Evolutionary conservation across 2,329 filamentous ascomycete species (phyloP).

Genomic region (Diplodia mutila): DNA sequence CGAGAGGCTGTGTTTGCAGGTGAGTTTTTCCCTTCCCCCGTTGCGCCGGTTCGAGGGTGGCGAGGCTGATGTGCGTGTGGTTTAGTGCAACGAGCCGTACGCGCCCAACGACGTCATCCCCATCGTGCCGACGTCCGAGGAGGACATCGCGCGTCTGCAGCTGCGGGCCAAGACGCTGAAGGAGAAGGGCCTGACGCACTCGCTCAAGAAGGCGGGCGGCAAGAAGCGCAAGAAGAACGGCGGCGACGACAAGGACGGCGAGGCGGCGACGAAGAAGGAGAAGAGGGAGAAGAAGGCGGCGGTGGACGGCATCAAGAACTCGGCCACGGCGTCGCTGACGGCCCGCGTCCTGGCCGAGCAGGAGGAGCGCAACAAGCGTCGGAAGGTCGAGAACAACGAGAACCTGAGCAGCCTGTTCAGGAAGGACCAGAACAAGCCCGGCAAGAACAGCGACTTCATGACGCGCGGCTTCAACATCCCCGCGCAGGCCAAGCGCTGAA

Average conservation of each 20-base stretch:
- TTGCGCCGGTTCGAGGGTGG: background rate
- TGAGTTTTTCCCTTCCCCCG: constrained; percentile 34
- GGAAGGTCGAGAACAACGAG: constrained; percentile 65
- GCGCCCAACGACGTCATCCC: constrained; percentile 76
- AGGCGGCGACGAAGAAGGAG: constrained; percentile 9
- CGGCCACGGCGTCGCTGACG: constrained; percentile 81
- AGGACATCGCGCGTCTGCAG: constrained; percentile 70
- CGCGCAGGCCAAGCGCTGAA: constrained; percentile 13
- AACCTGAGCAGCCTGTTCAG: constrained; percentile 55
- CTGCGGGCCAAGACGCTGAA: constrained; percentile 70
- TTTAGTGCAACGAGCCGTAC: constrained; percentile 75
- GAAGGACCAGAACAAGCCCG: background rate
- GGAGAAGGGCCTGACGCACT: constrained; percentile 77
- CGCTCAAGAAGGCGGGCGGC: constrained; percentile 75
- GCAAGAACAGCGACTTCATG: constrained; percentile 55
- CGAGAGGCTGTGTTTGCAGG: constrained; percentile 61
- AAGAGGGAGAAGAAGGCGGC: constrained; percentile 25
- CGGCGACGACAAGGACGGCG: constrained; percentile 30
- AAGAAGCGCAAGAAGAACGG: constrained; percentile 62
- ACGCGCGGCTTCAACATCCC: constrained; percentile 51
- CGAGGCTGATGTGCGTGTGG: background rate
- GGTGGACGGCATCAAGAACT: constrained; percentile 76
- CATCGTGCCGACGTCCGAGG: constrained; percentile 72
- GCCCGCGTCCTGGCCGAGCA: constrained; percentile 87
- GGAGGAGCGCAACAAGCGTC: constrained; percentile 76